Evolutionary conservation across 139 green algal genomes (phyloP), one percentile per base, ranked within the genome.

Genomic region (Chlorella sp.): DNA sequence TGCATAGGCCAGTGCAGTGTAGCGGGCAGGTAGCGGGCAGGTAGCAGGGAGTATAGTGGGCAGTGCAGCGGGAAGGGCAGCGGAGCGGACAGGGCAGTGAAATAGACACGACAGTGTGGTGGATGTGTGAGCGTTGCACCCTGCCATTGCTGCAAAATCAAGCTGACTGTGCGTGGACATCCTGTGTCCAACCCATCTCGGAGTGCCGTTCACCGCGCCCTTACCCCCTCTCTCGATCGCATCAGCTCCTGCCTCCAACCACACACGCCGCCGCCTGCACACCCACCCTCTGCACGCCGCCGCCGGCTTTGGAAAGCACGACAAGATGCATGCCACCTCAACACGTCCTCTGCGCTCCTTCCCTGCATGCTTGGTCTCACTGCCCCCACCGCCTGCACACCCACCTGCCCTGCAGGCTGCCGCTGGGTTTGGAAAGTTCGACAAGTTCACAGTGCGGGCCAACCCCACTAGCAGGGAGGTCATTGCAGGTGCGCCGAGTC

Each of bases 381-480:
- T 7, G 19, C 30, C 3, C 5, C 48, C 48, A 57, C 48, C 48
- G 9, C 48, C 48, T 16, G 7, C 48, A 57, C 48, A 5, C 5
- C 48, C 9, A 57, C 48, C 48, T 80, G 37, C 21, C 21, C 1
- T 37, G 73, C 90, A 84, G 86, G 81, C 86, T 0, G 90, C 89
- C 26, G 66, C 57, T 22, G 34, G 30, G 1, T 77, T 90, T 37
- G 86, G 60, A 26, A 75, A 84, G 83, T 79, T 75, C 53, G 91
- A 93, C 34, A 94, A 93, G 30, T 97, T 99, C 89, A 91, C 75
- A 30, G 91, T 98, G 48, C 90, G 91, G 18, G 91, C 92, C 36
- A 96, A 90, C 83, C 79, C 92, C 26, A 85, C 81, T 0, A 69
- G 81, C 3, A 89, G 97, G 0, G 96, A 99, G 93, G 96, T 98